Evolutionary conservation across 345 rosid species (phyloP).

Genomic region (Psidium guajava): DNA sequence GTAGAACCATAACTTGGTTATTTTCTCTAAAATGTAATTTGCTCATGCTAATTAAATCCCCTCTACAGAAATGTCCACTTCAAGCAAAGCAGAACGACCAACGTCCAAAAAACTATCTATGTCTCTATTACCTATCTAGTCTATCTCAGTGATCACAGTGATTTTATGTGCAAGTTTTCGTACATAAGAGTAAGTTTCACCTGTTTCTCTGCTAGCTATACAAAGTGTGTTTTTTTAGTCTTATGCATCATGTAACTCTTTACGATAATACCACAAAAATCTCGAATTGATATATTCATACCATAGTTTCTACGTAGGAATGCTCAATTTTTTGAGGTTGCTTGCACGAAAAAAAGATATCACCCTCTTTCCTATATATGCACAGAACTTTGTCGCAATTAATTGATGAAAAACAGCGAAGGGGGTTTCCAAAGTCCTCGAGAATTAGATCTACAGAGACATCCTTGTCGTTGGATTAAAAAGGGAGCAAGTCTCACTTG

Average conservation of each 20-base stretch:
- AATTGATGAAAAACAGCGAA: neutral
- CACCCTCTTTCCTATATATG: neutral
- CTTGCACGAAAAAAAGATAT: neutral
- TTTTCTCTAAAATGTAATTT: too few relatives aligned
- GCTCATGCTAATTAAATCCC: too few relatives aligned
- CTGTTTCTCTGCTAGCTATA: neutral
- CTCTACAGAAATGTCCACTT: neutral
- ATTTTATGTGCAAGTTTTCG: neutral
- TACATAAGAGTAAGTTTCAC: neutral
- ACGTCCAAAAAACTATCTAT: neutral
- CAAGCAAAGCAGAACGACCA: neutral
- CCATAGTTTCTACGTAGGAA: neutral
- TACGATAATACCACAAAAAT: neutral
- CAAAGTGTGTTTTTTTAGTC: neutral
- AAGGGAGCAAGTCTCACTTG: neutral
- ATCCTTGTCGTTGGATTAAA: neutral
- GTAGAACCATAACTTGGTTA: too few relatives aligned
- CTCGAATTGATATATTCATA: fast-evolving
- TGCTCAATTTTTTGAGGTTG: neutral
- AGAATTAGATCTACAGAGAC: neutral
- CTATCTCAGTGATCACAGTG: neutral
- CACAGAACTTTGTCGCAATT: neutral
- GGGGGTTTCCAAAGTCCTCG: neutral
- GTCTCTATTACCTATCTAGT: neutral
- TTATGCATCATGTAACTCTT: neutral